Conservation (phyloP, 345 rosid genomes). For the Melastoma malabathricum region DNA sequence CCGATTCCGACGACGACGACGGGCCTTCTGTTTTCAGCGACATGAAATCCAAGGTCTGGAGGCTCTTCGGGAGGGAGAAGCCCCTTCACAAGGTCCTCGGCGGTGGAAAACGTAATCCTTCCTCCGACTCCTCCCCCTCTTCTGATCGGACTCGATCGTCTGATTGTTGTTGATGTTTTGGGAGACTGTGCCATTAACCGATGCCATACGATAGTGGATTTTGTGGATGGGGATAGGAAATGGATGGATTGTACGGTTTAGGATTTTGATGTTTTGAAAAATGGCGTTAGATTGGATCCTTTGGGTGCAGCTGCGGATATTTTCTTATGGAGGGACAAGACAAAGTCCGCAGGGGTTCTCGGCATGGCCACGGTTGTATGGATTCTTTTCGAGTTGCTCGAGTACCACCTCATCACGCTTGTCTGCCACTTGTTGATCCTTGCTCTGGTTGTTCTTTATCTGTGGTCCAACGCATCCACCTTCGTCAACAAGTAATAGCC, state of each 20-base stretch:
- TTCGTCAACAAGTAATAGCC: slow-evolving; percentile 34
- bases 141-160: no score
- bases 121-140: no score
- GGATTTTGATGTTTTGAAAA: no score
- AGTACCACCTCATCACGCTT: slow-evolving; percentile 48
- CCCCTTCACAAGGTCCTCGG: slow-evolving; percentile 86
- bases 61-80: slow-evolving; percentile 73
- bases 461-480: slow-evolving; percentile 69
- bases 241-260: no score
- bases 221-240: no score
- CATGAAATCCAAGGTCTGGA: slow-evolving; percentile 36
- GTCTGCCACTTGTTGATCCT: slow-evolving; percentile 47
- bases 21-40: slow-evolving; percentile 24
- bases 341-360: slow-evolving; percentile 46
- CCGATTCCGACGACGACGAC: slow-evolving; percentile 50
- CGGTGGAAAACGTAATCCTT: slow-evolving; percentile 33
- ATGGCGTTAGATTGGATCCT: no score
- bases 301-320: slow-evolving; percentile 71
- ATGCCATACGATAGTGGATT: no score
- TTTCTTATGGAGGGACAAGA: slow-evolving; percentile 89
- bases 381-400: slow-evolving; percentile 71
- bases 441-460: slow-evolving; percentile 49
- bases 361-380: slow-evolving; percentile 57
- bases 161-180: no score
- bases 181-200: no score